Base-by-base conservation (phyloP, 345 rosid genomes). In the Lumnitzera littorea region DNA sequence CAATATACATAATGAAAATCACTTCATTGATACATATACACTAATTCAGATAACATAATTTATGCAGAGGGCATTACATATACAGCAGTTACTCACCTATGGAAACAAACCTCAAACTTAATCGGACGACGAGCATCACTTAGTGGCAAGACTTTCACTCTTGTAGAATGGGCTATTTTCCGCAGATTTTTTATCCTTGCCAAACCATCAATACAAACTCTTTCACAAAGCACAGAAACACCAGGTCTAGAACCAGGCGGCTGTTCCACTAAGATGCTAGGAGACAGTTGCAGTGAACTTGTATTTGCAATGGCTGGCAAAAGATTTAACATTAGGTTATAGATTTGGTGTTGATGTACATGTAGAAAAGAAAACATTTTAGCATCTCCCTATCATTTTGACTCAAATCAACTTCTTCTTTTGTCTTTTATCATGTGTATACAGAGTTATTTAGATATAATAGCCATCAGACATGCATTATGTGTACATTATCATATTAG, bases 241-340 rank as follows among this genome's bases (percentile, higher is more conserved):
- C 90, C 83, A 1, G 80, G 85, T 77, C 76, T 87, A 60, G 76
- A 48, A 55, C 96, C 97, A 9, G 97, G 97, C 53, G 96, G 78
- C 43, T 64, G 72, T 61, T 73, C 74, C 61, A 94, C 90, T 69
- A 52, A 67, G 61, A 80, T 59, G 58, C 70, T 70, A 54, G 84
- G 89, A 60, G 74, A 77, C 13, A 94, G 71, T 52, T 55, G 69
- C 76, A 87, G 51, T 48, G 66, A 67, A 57, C 57, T 57, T 12
- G 46, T 63, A 63, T 80, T 80, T 50, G 85, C 89, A 70, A 82
- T 79, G 62, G 66, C 97, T 94, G 68, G 10, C 78, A 77, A 58
- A 65, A 70, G 56, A 59, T 48, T 51, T 9, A 41, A 20, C 9
- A 55, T 25, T 24, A 7, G 4, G 57, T 36, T 60, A 20, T 16